Percentiles rank a stretch among this genome's conserved stretches.
Evolutionary conservation across 768 basidiomycete genomes (phyloP).

Genomic region (Amanita molliuscula): DNA sequence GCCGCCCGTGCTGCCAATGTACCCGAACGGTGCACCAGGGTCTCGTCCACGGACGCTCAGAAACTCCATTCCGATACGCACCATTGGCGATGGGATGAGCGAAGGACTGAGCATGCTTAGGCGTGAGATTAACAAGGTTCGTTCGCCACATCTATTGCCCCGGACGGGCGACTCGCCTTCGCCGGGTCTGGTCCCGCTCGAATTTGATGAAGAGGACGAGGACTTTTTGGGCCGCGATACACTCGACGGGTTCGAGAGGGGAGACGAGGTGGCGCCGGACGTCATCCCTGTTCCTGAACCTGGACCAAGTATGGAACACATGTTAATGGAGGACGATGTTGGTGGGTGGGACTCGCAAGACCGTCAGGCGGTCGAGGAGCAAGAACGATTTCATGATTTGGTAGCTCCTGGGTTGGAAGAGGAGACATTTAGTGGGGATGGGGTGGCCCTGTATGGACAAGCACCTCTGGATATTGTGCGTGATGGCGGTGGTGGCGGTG

Average conservation of each 20-base stretch:
- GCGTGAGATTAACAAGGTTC: constrained; percentile 42
- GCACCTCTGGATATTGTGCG: not conserved
- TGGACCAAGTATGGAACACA: constrained; percentile 10
- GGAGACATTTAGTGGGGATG: constrained; percentile 30
- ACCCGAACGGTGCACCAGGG: constrained; percentile 57
- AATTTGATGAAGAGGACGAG: constrained; percentile 64
- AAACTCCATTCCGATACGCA: constrained; percentile 48
- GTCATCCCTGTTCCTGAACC: constrained; percentile 18
- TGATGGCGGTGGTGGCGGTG: not conserved
- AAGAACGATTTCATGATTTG: constrained; percentile 36
- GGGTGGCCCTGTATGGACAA: constrained; percentile 13
- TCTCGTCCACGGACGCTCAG: constrained; percentile 28
- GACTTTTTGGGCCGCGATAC: constrained; percentile 31
- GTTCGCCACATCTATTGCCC: constrained; percentile 29
- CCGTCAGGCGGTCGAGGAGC: constrained; percentile 36
- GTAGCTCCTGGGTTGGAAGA: constrained; percentile 20
- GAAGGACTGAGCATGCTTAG: constrained; percentile 52
- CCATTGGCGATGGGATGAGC: constrained; percentile 45
- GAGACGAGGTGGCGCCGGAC: constrained; percentile 7
- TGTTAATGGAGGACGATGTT: constrained; percentile 24
- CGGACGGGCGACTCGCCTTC: constrained; percentile 14
- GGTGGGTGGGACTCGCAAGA: constrained; percentile 38
- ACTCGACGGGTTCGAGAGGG: not conserved
- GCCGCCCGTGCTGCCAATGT: constrained; percentile 57
- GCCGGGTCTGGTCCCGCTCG: constrained; percentile 32